These are phyloP conservation scores for Cercospora sesami DNA, from an alignment of 2,329 filamentous ascomycete species.

Conservation along the genomic window DNA sequence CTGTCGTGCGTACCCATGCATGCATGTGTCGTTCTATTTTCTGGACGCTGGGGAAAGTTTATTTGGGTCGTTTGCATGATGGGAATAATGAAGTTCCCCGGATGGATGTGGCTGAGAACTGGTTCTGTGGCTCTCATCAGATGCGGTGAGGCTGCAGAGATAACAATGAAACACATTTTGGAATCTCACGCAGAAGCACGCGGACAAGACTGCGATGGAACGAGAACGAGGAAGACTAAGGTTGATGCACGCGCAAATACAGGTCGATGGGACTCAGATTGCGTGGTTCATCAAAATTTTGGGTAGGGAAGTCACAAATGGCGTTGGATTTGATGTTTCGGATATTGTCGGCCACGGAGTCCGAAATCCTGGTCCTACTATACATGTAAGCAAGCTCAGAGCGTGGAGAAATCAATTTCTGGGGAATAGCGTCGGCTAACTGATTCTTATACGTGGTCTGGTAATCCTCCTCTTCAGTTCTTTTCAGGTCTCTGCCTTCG, in stretches of 20 bases:
- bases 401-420: background rate
- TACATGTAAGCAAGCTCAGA: too few species aligned
- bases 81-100: background rate
- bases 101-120: background rate
- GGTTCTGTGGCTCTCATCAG: background rate
- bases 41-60: background rate
- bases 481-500: too few species aligned
- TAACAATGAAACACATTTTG: slow-evolving; percentile 7
- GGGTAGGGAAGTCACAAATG: background rate
- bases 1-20: background rate
- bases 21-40: background rate
- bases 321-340: background rate
- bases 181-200: too few species aligned
- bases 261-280: background rate
- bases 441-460: background rate
- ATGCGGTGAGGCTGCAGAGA: background rate
- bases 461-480: too few species aligned
- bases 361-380: too few species aligned
- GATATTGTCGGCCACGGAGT: background rate
- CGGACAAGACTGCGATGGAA: too few species aligned
- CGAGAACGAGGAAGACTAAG: background rate
- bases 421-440: background rate
- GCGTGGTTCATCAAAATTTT: background rate
- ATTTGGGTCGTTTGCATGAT: background rate
- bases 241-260: too few species aligned